phyloP scores from a whole-genome alignment of 495 filamentous ascomycete species.

The Aspergillus incahuasiensis region DNA sequence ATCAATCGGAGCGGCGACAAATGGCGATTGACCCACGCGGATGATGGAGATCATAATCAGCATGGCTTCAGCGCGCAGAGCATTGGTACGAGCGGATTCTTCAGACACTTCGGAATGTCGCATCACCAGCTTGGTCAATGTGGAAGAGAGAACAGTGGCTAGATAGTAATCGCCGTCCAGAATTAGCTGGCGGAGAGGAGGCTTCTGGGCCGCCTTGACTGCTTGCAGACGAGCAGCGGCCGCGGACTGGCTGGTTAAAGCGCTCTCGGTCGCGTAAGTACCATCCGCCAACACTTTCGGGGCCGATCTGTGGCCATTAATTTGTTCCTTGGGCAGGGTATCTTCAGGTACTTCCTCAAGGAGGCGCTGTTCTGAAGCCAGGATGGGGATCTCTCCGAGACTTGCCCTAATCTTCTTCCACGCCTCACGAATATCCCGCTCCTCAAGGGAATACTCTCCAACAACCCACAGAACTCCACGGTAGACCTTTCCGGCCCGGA shows the following conservation, averaged over 20 bases:
- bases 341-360: slow-evolving; percentile 76
- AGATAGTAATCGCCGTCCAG: slow-evolving; percentile 97
- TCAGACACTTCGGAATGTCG: slow-evolving; percentile 91
- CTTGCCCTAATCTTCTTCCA: slow-evolving; percentile 96
- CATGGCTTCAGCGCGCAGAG: slow-evolving; percentile 95
- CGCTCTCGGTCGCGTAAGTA: slow-evolving; percentile 95
- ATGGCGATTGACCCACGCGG: slow-evolving; percentile 94
- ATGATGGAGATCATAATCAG: slow-evolving; percentile 99
- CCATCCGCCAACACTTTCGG: slow-evolving; percentile 93
- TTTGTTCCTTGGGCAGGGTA: slow-evolving; percentile 61
- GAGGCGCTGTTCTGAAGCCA: slow-evolving; percentile 90
- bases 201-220: slow-evolving; percentile 95
- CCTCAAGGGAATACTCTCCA: slow-evolving; percentile 92
- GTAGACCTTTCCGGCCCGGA: slow-evolving; percentile 95
- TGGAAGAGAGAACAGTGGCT: slow-evolving; percentile 89
- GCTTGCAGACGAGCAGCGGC: slow-evolving; percentile 90
- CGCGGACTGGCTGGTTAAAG: slow-evolving; percentile 86
- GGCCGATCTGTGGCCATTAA: slow-evolving; percentile 78
- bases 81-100: slow-evolving; percentile 84
- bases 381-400: slow-evolving; percentile 93
- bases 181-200: slow-evolving; percentile 90
- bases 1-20: slow-evolving; percentile 95
- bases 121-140: slow-evolving; percentile 97
- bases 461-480: slow-evolving; percentile 96
- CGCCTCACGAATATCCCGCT: slow-evolving; percentile 89